Percentiles rank a stretch among this genome's conserved stretches.
Evolutionary conservation across 108 stramenopile species (phyloP).

Genomic region (Schizochytrium sp.): DNA sequence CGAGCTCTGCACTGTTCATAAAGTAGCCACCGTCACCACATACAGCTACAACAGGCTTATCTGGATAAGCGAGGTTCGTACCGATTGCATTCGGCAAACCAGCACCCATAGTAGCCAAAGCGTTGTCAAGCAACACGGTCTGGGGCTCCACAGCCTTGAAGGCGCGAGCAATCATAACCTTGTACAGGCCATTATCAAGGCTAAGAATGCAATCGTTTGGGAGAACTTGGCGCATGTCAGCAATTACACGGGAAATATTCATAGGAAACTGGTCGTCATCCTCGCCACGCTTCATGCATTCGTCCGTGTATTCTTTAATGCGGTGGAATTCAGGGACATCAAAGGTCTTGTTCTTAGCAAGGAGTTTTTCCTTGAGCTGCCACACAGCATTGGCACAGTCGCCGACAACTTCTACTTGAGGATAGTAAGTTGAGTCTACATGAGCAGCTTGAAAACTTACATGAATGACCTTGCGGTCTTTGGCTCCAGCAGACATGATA

Average conservation of each 20-base stretch:
- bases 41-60: slow-evolving; percentile 63
- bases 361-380: slow-evolving; percentile 61
- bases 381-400: slow-evolving; percentile 67
- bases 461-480: slow-evolving; percentile 65
- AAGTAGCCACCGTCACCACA: slow-evolving; percentile 65
- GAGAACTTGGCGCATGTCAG: slow-evolving; percentile 62
- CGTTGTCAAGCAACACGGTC: slow-evolving; percentile 66
- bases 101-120: slow-evolving; percentile 68
- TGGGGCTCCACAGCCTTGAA: slow-evolving; percentile 62
- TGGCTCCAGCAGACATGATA: slow-evolving; percentile 56
- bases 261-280: slow-evolving; percentile 64
- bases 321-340: slow-evolving; percentile 54
- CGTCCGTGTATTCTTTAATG: slow-evolving; percentile 62
- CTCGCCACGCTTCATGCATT: not conserved
- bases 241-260: slow-evolving; percentile 61
- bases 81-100: slow-evolving; percentile 67
- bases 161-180: slow-evolving; percentile 63
- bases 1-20: slow-evolving; percentile 64
- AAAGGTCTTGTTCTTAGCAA: slow-evolving; percentile 25
- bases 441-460: slow-evolving; percentile 40
- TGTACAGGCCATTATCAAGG: slow-evolving; percentile 69
- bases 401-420: slow-evolving; percentile 62
- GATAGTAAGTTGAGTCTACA: slow-evolving; percentile 63
- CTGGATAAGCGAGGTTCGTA: slow-evolving; percentile 57
- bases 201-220: slow-evolving; percentile 64